Evolutionary conservation across 1,284 basidiomycete species (phyloP).

Genomic region (Trichosporon sp.): DNA sequence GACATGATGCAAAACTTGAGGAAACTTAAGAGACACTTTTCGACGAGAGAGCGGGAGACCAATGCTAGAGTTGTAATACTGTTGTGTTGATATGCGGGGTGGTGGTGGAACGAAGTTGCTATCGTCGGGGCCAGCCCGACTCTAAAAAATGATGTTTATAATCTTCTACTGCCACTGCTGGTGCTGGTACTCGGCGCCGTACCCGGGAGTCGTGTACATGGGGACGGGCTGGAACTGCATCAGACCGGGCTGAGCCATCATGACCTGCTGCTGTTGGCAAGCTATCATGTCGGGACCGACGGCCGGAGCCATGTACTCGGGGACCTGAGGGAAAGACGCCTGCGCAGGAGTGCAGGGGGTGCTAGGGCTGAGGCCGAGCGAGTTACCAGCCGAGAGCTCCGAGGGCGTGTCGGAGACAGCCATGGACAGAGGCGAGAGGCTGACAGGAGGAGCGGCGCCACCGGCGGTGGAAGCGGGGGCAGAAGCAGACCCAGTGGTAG

Average conservation of each 20-base stretch:
- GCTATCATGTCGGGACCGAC: slow-evolving; percentile 21
- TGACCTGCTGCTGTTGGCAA: slow-evolving; percentile 24
- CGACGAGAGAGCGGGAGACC: slow-evolving; percentile 8
- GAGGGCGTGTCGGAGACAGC: slow-evolving; percentile 23
- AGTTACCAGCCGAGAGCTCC: background rate
- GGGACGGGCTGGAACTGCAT: slow-evolving; percentile 23
- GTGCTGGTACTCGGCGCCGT: slow-evolving; percentile 26
- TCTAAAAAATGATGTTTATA: background rate
- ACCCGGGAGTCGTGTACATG: slow-evolving; percentile 16
- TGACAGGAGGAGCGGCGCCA: background rate
- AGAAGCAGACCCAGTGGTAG: slow-evolving; percentile 12
- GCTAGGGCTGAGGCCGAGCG: slow-evolving; percentile 22
- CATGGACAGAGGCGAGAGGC: slow-evolving; percentile 30
- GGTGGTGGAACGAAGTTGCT: background rate
- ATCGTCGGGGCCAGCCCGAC: slow-evolving; percentile 16
- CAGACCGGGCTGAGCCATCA: slow-evolving; percentile 18
- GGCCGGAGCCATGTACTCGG: slow-evolving; percentile 20
- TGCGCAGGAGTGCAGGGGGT: slow-evolving; percentile 30
- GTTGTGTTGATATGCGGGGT: background rate
- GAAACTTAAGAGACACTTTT: slow-evolving; percentile 5
- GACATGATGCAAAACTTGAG: slow-evolving; percentile 17
- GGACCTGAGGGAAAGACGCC: slow-evolving; percentile 25
- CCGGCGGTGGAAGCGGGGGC: slow-evolving; percentile 18
- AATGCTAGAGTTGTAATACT: slow-evolving; percentile 16
- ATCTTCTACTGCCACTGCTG: slow-evolving; percentile 29